These are phyloP conservation scores for Phaffomyces antillensis DNA, from an alignment of 805 yeast genomes.

Conservation along the genomic window DNA sequence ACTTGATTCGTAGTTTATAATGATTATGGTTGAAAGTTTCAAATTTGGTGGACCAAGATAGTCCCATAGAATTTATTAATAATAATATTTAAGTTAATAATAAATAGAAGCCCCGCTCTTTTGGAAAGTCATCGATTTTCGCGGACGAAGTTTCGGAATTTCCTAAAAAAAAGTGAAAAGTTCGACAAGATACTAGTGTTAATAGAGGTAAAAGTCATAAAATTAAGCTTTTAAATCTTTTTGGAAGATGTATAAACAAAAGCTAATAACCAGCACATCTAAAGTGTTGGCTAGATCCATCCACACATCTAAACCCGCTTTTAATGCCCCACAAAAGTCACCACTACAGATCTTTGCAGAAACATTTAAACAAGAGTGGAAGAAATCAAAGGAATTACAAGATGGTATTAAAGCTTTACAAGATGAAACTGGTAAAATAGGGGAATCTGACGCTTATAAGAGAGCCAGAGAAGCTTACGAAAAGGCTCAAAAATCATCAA, in stretches of 20 bases:
- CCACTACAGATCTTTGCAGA: conserved; percentile 92
- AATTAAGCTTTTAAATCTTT: background rate
- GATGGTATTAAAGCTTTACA: conserved; percentile 90
- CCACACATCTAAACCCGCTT: conserved; percentile 12
- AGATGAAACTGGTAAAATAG: conserved; percentile 91
- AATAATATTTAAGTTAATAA: too few species aligned
- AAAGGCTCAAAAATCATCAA: conserved; percentile 65
- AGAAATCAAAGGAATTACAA: conserved; percentile 82
- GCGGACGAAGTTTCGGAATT: background rate
- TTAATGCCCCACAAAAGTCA: conserved; percentile 41
- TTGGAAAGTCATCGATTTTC: background rate
- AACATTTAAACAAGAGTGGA: conserved; percentile 87
- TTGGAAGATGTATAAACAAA: conserved; percentile 5
- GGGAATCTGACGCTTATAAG: conserved; percentile 90
- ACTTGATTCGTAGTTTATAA: too few species aligned
- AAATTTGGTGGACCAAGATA: too few species aligned
- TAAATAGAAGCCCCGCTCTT: background rate
- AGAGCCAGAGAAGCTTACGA: conserved; percentile 90
- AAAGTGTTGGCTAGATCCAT: conserved; percentile 14
- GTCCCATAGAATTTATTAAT: too few species aligned
- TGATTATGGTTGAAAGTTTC: too few species aligned
- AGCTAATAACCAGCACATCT: conserved; percentile 1
- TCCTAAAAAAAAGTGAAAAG: background rate
- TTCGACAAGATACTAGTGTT: background rate
- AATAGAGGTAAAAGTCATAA: too few species aligned